These are phyloP conservation scores for Daldinia loculata DNA, from an alignment of 495 filamentous ascomycete species.

Conservation along the genomic window DNA sequence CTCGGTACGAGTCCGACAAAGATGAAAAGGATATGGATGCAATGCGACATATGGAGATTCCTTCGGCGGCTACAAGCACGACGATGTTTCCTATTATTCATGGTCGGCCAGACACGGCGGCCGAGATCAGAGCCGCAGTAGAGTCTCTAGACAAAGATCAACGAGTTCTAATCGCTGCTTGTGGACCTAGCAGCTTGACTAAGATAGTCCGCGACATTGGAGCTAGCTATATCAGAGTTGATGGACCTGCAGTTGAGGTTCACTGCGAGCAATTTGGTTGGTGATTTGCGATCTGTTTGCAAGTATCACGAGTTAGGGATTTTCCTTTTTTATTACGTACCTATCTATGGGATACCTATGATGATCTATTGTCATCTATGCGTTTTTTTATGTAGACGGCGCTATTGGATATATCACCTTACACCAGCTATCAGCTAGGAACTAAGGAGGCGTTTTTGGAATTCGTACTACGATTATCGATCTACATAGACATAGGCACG, in stretches of 20 bases:
- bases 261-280: slow-evolving; percentile 66
- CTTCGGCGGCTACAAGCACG: slow-evolving; percentile 17
- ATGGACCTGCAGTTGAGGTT: slow-evolving; percentile 61
- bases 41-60: slow-evolving; percentile 6
- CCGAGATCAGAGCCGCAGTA: slow-evolving; percentile 54
- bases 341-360: background rate
- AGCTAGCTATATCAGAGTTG: slow-evolving; percentile 56
- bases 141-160: slow-evolving; percentile 49
- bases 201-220: slow-evolving; percentile 58
- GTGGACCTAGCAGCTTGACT: slow-evolving; percentile 61
- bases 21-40: slow-evolving; percentile 14
- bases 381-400: slow-evolving; percentile 17
- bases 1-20: slow-evolving; percentile 35
- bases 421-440: slow-evolving; percentile 2
- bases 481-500: background rate
- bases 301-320: background rate
- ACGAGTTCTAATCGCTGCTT: slow-evolving; percentile 60
- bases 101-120: slow-evolving; percentile 54
- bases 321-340: background rate
- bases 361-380: background rate
- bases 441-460: background rate
- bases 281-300: slow-evolving; percentile 41
- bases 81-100: slow-evolving; percentile 40
- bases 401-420: slow-evolving; percentile 17
- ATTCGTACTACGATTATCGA: slow-evolving; percentile 2